Base-by-base conservation (phyloP, 495 filamentous ascomycete species). In the Xylaria nigripes region DNA sequence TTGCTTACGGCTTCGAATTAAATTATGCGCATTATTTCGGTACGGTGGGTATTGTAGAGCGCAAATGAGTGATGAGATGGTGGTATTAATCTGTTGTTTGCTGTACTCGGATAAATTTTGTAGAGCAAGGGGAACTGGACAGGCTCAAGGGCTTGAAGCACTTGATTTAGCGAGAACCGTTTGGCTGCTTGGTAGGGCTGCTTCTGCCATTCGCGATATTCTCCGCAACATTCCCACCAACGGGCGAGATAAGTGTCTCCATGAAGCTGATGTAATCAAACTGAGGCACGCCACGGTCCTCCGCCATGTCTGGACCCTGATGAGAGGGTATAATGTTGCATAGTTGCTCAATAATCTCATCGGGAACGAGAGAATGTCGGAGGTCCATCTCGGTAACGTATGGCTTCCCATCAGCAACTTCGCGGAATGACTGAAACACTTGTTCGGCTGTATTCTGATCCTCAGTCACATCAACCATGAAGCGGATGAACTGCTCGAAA, bases 391-490 rank as follows among this genome's bases (percentile, higher is more conserved):
- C 93, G 10, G 93, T 98, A 12, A 98, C 93, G 68, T 96, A 98
- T 15, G 93, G 90, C 75, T 97, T 98, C 42, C 94, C 94, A 76
- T 98, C 93, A 12, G 93, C 93, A 23, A 98, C 93, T 70, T 97
- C 93, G 51, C 82, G 81, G 79, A 98, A 98, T 64, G 83, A 89
- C 71, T 97, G 93, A 71, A 90, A 96, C 0, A 97, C 94, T 65
- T 98, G 93, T 70, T 96, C 93, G 19, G 93, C 94, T 16, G 90
- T 95, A 62, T 97, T 96, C 68, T 98, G 93, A 63, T 98, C 93
- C 69, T 98, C 93, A 0, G 94, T 97, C 36, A 95, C 92, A 60
- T 90, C 89, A 7, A 98, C 93, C 93, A 98, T 98, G 73, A 97
- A 98, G 21, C 86, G 81, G 69, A 98, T 98, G 66, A 98, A 98